Evolutionary conservation across 345 rosid genomes (phyloP).

Genomic region (Populus euphratica): DNA sequence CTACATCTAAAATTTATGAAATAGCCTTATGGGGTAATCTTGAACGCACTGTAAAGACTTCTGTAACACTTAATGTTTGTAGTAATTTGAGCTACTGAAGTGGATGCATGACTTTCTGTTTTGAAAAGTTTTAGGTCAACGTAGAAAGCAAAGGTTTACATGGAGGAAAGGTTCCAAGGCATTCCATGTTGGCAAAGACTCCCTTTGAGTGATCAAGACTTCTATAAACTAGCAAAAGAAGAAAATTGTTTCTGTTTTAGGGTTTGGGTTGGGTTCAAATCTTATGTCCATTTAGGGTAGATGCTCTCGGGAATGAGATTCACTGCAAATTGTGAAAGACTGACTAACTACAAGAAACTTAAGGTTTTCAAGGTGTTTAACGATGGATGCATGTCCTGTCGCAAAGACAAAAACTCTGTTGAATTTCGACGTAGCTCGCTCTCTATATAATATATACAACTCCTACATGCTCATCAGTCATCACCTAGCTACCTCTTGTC

Average conservation of each 20-base stretch:
- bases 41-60: conserved; percentile 24
- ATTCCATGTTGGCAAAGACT: conserved; percentile 58
- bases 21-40: background rate
- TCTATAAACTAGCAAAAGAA: conserved; percentile 6
- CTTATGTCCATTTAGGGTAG: conserved; percentile 23
- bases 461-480: background rate
- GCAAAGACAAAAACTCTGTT: background rate
- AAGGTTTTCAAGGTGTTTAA: conserved; percentile 8
- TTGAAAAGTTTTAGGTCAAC: conserved; percentile 46
- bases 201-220: conserved; percentile 38
- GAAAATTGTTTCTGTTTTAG: conserved; percentile 12
- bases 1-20: conserved; percentile 6
- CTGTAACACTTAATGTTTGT: conserved; percentile 19
- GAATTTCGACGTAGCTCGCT: background rate
- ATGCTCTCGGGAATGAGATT: conserved; percentile 40
- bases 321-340: conserved; percentile 19
- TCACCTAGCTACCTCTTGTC: background rate
- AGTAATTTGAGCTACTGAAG: conserved; percentile 31
- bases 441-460: background rate
- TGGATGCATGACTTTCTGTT: conserved; percentile 33
- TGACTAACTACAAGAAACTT: conserved; percentile 3
- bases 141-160: conserved; percentile 58
- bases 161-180: conserved; percentile 71
- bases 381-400: background rate
- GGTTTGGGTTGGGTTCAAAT: conserved; percentile 14